Evolutionary conservation across 2,329 filamentous ascomycete genomes (phyloP).

Genomic region (Epichloe hybrida): DNA sequence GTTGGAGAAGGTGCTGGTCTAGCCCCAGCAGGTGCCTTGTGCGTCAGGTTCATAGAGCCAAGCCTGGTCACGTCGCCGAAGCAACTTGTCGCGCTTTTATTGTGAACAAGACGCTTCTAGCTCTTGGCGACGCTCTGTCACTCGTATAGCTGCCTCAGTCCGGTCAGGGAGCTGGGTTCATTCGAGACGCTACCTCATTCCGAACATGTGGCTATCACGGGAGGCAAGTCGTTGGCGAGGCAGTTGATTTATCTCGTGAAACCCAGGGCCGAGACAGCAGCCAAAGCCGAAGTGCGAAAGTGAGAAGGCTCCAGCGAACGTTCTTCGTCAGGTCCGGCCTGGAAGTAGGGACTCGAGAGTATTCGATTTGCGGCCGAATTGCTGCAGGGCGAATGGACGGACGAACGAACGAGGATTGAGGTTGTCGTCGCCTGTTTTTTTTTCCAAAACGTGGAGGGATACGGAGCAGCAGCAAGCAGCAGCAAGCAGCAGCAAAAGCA

Average conservation of each 20-base stretch:
- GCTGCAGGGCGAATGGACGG: background rate
- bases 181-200: constrained; percentile 45
- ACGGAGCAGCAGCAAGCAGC: background rate
- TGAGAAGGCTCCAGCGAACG: background rate
- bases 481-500: too few relatives aligned
- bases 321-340: background rate
- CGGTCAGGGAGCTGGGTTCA: constrained; percentile 46
- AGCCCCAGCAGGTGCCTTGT: constrained; percentile 44
- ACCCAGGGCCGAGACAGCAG: background rate
- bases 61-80: constrained; percentile 8
- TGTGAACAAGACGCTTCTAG: constrained; percentile 9
- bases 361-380: background rate
- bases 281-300: background rate
- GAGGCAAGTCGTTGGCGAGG: constrained; percentile 3
- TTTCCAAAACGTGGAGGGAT: constrained; percentile 1
- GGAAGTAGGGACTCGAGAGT: background rate
- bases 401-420: background rate
- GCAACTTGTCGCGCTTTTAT: constrained; percentile 10
- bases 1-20: constrained; percentile 43
- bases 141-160: constrained; percentile 33
- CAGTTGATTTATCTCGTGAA: background rate
- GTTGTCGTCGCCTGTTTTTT: constrained; percentile 6
- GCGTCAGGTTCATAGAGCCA: constrained; percentile 27
- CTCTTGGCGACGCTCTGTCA: constrained; percentile 13
- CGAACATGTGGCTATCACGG: constrained; percentile 16